Evolutionary conservation across 2,329 filamentous ascomycete species (phyloP).

Genomic region (Plectosphaerella cucumerina): DNA sequence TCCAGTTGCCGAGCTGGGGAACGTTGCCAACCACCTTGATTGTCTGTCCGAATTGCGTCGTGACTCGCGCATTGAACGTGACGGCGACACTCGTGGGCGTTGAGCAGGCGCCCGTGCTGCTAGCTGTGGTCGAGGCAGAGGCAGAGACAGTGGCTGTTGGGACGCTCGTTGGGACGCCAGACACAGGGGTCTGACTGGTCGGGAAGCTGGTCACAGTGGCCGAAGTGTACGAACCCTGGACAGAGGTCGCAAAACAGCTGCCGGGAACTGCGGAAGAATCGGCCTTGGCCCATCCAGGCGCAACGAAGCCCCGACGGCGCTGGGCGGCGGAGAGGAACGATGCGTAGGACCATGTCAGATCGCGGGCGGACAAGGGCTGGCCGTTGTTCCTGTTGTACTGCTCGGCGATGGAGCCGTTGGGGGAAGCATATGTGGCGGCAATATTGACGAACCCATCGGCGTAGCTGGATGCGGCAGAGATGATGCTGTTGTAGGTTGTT

Average conservation of each 20-base stretch:
- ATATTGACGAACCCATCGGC: conserved; percentile 59
- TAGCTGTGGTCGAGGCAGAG: conserved; percentile 17
- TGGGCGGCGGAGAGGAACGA: conserved; percentile 61
- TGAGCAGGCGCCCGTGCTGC: conserved; percentile 29
- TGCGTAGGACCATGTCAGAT: conserved; percentile 72
- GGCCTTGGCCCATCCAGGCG: conserved; percentile 50
- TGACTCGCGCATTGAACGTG: conserved; percentile 56
- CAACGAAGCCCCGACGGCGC: conserved; percentile 51
- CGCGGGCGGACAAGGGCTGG: conserved; percentile 55
- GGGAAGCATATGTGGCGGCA: conserved; percentile 56
- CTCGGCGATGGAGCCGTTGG: conserved; percentile 63
- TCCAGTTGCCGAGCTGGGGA: conserved; percentile 59
- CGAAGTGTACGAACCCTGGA: conserved; percentile 45
- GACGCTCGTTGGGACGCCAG: conserved; percentile 18
- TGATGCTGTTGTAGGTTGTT: conserved; percentile 47
- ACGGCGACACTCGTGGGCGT: conserved; percentile 47
- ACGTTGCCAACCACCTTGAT: conserved; percentile 62
- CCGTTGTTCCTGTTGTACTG: conserved; percentile 57
- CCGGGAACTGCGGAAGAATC: conserved; percentile 43
- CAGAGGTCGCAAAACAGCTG: conserved; percentile 41
- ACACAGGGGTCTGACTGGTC: conserved; percentile 38
- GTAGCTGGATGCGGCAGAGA: conserved; percentile 52
- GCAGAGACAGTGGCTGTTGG: conserved; percentile 9
- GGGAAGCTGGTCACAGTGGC: conserved; percentile 47
- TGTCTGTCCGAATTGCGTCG: conserved; percentile 57